phyloP scores from a whole-genome alignment of 1,139 yeast genomes.

The Diutina sp. region DNA sequence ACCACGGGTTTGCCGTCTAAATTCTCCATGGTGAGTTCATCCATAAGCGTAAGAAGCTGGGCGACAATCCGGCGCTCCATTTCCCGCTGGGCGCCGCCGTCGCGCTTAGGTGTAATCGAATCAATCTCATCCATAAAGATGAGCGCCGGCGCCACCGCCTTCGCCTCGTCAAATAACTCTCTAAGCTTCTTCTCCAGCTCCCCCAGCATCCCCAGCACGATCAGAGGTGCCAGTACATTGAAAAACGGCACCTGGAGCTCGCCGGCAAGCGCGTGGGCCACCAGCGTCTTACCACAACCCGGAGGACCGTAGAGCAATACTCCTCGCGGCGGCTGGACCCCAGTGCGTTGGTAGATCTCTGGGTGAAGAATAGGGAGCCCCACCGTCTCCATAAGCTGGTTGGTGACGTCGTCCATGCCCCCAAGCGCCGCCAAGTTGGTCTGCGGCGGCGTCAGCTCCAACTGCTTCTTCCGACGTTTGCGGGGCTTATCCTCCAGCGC shows the following conservation, averaged over 20 bases:
- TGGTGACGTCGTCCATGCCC: constrained; percentile 74
- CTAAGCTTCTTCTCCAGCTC: constrained; percentile 91
- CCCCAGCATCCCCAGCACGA: constrained; percentile 99
- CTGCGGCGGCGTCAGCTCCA: constrained; percentile 61
- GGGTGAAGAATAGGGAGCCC: constrained; percentile 92
- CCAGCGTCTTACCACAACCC: constrained; percentile 96
- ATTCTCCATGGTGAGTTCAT: constrained; percentile 75
- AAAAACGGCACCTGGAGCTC: constrained; percentile 89
- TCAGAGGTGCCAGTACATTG: constrained; percentile 86
- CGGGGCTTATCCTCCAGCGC: constrained; percentile 11
- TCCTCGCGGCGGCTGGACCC: constrained; percentile 96
- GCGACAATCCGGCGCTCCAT: constrained; percentile 98
- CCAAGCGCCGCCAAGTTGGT: constrained; percentile 65
- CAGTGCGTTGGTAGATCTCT: constrained; percentile 75
- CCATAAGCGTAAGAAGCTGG: constrained; percentile 87
- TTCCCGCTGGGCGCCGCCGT: constrained; percentile 90
- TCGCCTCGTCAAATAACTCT: constrained; percentile 91
- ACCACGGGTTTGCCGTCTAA: constrained; percentile 84
- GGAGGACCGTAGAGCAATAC: constrained; percentile 95
- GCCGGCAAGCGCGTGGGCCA: constrained; percentile 93
- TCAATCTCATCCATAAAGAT: constrained; percentile 93
- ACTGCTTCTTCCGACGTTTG: constrained; percentile 28
- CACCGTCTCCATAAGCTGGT: constrained; percentile 78
- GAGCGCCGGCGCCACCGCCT: constrained; percentile 78
- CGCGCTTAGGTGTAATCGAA: constrained; percentile 96